phyloP scores from a whole-genome alignment of 2,329 filamentous ascomycete genomes.

The Amphichorda felina region DNA sequence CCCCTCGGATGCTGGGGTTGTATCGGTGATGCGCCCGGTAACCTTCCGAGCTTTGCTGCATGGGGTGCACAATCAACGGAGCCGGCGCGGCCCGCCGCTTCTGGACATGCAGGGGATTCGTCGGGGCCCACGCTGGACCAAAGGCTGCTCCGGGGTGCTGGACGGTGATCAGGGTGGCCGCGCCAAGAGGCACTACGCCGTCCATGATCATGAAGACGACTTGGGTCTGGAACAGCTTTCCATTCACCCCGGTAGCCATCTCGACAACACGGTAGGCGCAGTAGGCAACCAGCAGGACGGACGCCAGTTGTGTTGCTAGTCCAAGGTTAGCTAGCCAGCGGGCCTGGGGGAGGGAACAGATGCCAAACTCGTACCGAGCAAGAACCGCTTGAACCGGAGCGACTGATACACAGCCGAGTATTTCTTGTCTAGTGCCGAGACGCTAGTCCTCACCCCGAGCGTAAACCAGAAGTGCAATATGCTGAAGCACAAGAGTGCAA shows the following conservation, averaged over 20 bases:
- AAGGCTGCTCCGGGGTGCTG: constrained; percentile 27
- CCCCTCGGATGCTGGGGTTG: constrained; percentile 19
- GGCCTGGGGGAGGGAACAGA: too few species aligned
- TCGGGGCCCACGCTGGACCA: constrained; percentile 25
- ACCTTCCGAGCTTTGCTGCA: constrained; percentile 4
- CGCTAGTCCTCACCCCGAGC: constrained; percentile 22
- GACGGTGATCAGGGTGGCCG: constrained; percentile 19
- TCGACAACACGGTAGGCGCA: constrained; percentile 28
- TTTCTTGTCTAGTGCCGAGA: constrained; percentile 23
- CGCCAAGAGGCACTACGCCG: constrained; percentile 25
- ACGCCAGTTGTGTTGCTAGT: constrained; percentile 23
- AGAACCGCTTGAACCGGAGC: constrained; percentile 26
- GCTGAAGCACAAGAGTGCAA: constrained; percentile 25
- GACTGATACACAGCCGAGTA: constrained; percentile 28
- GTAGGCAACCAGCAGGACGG: constrained; percentile 24
- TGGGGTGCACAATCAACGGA: constrained; percentile 8
- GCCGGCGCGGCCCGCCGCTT: constrained; percentile 7
- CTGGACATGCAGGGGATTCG: constrained; percentile 14
- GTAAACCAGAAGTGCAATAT: constrained; percentile 27
- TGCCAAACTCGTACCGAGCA: constrained; percentile 25
- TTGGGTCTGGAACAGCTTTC: constrained; percentile 24
- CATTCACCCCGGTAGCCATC: constrained; percentile 20
- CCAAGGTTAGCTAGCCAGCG: too few species aligned
- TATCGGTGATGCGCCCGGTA: constrained; percentile 18
- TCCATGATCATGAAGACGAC: constrained; percentile 24